Evolutionary conservation across 176 grass and related monocot species (phyloP), one percentile per base, ranked within the genome.

Genomic region (Secale cereale): DNA sequence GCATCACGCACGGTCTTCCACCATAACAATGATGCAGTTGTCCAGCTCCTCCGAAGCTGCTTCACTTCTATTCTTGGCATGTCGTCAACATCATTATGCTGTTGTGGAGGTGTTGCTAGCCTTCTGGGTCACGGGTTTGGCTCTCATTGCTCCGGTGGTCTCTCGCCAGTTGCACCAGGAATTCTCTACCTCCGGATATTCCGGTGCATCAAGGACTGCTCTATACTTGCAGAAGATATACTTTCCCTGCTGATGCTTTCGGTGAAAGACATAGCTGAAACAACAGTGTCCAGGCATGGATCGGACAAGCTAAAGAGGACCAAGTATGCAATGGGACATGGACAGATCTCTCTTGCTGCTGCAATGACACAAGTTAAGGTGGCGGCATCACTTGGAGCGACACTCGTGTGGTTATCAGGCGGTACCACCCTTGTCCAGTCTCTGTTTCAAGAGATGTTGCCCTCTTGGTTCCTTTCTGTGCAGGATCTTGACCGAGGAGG

Each of bases 1-100:
- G 95, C 95, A 62, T 98, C 95, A 8, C 93, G 95, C 66, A 98
- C 95, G 3, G 91, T 98, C 29, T 98, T 98, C 86, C 93, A 98
- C 84, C 95, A 98, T 74, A 98, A 98, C 87, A 93, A 90, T 37
- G 87, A 93, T 56, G 87, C 93, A 32, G 95, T 93, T 43, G 74
- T 89, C 43, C 95, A 98, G 54, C 95, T 98, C 74, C 93, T 98
- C 74, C 77, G 91, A 82, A 98, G 93, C 84, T 98, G 95, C 81
- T 98, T 95, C 60, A 72, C 89, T 39, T 70, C 89, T 36, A 88
- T 87, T 17, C 89, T 98, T 37, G 95, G 91, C 56, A 89, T 88
- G 73, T 82, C 90, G 29, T 88, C 74, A 26, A 70, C 89, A 79
- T 93, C 93, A 80, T 78, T 91, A 61, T 86, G 89, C 57, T 77